Evolutionary conservation across 371 early-diverging fungal species (phyloP), one percentile per base, ranked within the genome.

Genomic region (Circinella umbellata): DNA sequence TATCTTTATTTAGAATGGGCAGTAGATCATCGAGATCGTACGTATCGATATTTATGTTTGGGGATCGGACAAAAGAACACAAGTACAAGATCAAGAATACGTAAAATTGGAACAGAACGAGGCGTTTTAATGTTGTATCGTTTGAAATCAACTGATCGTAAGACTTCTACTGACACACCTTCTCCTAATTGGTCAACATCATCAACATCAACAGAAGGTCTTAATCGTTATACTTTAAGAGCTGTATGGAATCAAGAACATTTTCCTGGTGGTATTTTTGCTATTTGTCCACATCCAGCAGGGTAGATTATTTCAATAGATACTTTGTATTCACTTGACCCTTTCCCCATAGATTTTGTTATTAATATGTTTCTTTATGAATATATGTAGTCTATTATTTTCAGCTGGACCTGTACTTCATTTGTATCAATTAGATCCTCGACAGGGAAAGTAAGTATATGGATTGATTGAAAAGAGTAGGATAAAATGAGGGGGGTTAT

Each of bases 271-370:
- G 81, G 80, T 15, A 78, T 83, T 3, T 72, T 71, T 64, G 73
- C 80, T 15, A 76, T 83, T 1, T 78, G 83, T 71, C 80, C 79
- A n/a, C 80, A 80, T 70, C 64, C 81, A 27, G 73, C 72, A 37
- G 78, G 79, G 83, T 83, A 83, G 38, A 27, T 27, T 27, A 27
- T 27, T 27, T n/a, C n/a, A n/a, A n/a, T n/a, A n/a, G n/a, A n/a
- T n/a, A n/a, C n/a, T 27, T 27, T 27, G 27, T 27, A 2, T 27
- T 27, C 27, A 2, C 2, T 27, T 27, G n/a, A 27, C 27, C 2
- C 27, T 27, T 2, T 27, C 27, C 2, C 27, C 27, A 27, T 27
- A 27, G 27, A 27, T 27, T 27, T 27, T 27, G 27, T 27, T 27
- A 27, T 27, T 27, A 0, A 27, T 27, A 27, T 27, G 2, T 51